Base-by-base conservation (phyloP, 257 asterid genomes). In the Primulina eburnea region DNA sequence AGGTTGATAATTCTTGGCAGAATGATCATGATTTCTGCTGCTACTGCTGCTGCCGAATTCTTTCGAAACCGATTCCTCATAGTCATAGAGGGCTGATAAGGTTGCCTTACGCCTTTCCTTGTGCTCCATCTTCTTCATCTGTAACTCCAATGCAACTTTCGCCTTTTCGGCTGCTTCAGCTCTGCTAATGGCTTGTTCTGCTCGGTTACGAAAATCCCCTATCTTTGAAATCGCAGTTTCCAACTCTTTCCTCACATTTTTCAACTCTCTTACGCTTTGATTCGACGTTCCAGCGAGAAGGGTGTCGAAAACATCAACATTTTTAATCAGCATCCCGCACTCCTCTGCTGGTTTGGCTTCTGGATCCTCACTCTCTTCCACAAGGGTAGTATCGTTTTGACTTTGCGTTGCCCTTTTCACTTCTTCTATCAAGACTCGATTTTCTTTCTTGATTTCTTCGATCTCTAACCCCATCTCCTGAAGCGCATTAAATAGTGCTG, bases 131-230 rank as follows among this genome's bases (percentile, higher is more conserved):
- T 71, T 82, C 84, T 66, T 87, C 24, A 81, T 77, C 79, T 81
- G 73, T 35, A 80, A 89, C 76, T 89, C 96, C 60, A 91, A 71
- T 18, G 28, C 77, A 0, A 47, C 56, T 60, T 83, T 89, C 1
- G 81, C 86, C 60, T 79, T 91, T 71, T 89, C 97, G 0, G 95
- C 96, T 0, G 84, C 88, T 64, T 90, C 95, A 0, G 97, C 97
- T 53, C 97, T 76, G 86, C 87, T 87, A 50, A 77, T 86, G 6
- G 97, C 97, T 29, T 89, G 97, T 59, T 89, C 96, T n/a, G 88
- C 84, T 50, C 95, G 56, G 18, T 84, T 79, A 84, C 96, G 73
- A 24, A 84, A 76, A 78, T 89, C 96, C 5, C 76, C 79, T 4
- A 82, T 73, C 55, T 82, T 87, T 65, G 72, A 3, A 5, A 59